These are phyloP conservation scores for Nepenthes gracilis DNA, from an alignment of 148 eudicot genomes.

Conservation along the genomic window DNA sequence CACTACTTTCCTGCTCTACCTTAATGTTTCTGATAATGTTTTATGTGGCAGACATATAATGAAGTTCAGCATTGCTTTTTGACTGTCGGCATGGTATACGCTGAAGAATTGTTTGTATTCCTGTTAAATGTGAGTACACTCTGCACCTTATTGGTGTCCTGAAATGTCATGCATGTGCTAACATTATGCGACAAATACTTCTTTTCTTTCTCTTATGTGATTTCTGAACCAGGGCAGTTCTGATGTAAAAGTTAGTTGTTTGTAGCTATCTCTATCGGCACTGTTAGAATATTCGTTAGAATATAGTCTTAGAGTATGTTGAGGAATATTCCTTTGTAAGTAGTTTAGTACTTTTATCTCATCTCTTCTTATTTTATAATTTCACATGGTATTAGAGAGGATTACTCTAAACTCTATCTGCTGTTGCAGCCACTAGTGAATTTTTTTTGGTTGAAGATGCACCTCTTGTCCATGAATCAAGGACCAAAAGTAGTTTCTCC, in stretches of 20 bases:
- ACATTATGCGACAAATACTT: neutral
- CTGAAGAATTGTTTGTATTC: slow-evolving; percentile 78
- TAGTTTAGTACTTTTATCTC: slow-evolving; percentile 9
- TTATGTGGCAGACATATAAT: slow-evolving; percentile 73
- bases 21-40: neutral
- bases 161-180: neutral
- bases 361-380: too few relatives aligned
- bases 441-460: too few relatives aligned
- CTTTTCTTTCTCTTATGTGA: neutral
- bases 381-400: too few relatives aligned
- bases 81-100: slow-evolving; percentile 80
- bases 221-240: neutral
- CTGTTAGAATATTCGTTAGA: neutral
- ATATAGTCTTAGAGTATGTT: neutral
- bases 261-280: neutral
- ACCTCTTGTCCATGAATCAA: too few relatives aligned
- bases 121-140: slow-evolving; percentile 75
- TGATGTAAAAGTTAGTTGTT: neutral
- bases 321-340: neutral
- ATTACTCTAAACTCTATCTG: too few relatives aligned
- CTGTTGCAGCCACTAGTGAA: too few relatives aligned
- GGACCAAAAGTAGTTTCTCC: too few relatives aligned
- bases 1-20: neutral
- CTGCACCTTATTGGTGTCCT: neutral
- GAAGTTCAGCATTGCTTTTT: slow-evolving; percentile 92